phyloP scores from a whole-genome alignment of 768 basidiomycete species.

The Agaricus sinodeliciosus region DNA sequence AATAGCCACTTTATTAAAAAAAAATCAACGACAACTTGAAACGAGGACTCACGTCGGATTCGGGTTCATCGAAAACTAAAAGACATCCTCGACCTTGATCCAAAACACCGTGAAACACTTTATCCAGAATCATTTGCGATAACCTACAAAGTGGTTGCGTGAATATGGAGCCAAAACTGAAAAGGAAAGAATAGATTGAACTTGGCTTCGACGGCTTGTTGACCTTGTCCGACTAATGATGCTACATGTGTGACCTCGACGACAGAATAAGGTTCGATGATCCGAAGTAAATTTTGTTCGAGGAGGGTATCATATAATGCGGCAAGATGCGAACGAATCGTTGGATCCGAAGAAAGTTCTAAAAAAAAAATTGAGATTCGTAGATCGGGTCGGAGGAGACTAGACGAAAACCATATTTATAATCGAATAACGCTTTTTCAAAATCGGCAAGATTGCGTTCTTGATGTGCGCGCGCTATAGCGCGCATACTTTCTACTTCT shows the following conservation, averaged over 20 bases:
- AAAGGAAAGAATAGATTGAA: conserved; percentile 31
- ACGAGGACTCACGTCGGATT: conserved; percentile 58
- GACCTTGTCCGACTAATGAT: conserved; percentile 77
- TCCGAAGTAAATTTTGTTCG: conserved; percentile 90
- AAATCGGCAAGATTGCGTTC: conserved; percentile 86
- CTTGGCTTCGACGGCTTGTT: conserved; percentile 90
- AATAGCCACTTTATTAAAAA: neutral
- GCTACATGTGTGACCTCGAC: conserved; percentile 92
- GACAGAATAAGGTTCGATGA: conserved; percentile 92
- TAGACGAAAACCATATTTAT: conserved; percentile 55
- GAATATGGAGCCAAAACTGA: no score
- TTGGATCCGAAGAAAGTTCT: conserved; percentile 95
- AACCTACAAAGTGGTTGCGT: conserved; percentile 42
- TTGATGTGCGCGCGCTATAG: conserved; percentile 90
- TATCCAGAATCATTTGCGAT: conserved; percentile 98
- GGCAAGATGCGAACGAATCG: conserved; percentile 91
- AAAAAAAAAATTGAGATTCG: neutral
- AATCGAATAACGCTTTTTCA: conserved; percentile 80
- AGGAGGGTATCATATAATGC: conserved; percentile 93
- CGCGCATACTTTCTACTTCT: conserved; percentile 95
- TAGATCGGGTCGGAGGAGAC: no score
- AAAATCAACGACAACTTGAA: no score
- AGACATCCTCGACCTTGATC: conserved; percentile 93
- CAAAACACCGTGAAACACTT: conserved; percentile 89
- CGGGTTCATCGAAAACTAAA: conserved; percentile 83